A percentile compares a stretch with the other conserved stretches of the same genome.
These are phyloP conservation scores for Xylaria sp. DNA, from an alignment of 495 filamentous ascomycete genomes.

Conservation along the genomic window DNA sequence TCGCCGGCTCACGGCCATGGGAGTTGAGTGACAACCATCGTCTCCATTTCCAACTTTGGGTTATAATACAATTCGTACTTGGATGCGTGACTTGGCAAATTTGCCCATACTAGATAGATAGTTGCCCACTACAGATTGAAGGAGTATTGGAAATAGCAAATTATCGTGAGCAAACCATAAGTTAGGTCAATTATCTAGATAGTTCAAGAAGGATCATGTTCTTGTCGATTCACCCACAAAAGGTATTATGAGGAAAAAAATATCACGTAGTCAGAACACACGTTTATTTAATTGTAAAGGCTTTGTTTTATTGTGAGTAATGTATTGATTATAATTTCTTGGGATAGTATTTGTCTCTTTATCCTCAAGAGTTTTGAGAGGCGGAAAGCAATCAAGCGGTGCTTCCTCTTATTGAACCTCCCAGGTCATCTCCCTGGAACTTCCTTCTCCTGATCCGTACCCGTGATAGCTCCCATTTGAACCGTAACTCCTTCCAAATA, in stretches of 20 bases:
- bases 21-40: not conserved
- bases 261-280: not conserved
- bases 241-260: not conserved
- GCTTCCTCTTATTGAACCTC: constrained; percentile 35
- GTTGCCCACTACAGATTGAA: not conserved
- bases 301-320: constrained; percentile 13
- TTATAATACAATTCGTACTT: not conserved
- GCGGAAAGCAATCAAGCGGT: constrained; percentile 42
- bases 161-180: not conserved
- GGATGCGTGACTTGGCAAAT: not conserved
- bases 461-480: constrained; percentile 15
- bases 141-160: not conserved
- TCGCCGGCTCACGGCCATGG: not conserved
- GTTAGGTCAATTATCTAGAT: not conserved
- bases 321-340: not conserved
- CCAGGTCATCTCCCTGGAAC: constrained; percentile 26
- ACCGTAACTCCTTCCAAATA: constrained; percentile 38
- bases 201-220: not conserved
- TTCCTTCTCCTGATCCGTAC: not conserved
- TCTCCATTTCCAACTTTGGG: not conserved
- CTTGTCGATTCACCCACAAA: not conserved
- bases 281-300: not conserved
- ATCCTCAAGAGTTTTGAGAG: constrained; percentile 35
- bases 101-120: constrained; percentile 1
- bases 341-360: constrained; percentile 29